Evolutionary conservation across 2,329 filamentous ascomycete genomes (phyloP).

Genomic region (Diplodia intermedia): DNA sequence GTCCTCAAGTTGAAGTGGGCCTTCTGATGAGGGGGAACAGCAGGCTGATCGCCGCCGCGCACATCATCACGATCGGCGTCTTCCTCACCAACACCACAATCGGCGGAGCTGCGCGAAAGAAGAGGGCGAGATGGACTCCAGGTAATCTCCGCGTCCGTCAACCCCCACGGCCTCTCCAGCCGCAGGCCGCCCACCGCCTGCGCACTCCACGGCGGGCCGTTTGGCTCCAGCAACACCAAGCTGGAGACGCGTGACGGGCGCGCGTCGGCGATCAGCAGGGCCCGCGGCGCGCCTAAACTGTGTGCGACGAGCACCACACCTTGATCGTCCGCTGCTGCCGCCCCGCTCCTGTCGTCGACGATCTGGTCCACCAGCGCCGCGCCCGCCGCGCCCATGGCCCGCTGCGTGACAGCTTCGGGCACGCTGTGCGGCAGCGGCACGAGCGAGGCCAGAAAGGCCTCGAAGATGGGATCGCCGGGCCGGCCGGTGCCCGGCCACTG

Average conservation of each 20-base stretch:
- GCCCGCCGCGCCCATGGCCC: constrained; percentile 42
- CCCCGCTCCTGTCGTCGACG: constrained; percentile 54
- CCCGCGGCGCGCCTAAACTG: background rate
- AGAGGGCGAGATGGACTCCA: background rate
- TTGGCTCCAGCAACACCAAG: constrained; percentile 51
- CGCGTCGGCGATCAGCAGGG: background rate
- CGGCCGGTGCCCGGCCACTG: constrained; percentile 47
- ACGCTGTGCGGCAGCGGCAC: background rate
- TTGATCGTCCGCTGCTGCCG: background rate
- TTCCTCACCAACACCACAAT: background rate
- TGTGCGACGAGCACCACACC: constrained; percentile 1
- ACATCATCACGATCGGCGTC: background rate
- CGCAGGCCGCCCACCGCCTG: background rate
- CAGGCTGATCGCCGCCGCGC: background rate
- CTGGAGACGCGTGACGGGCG: constrained; percentile 31
- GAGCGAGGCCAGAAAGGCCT: background rate
- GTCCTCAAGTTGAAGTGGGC: constrained; percentile 4
- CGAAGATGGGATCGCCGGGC: constrained; percentile 50
- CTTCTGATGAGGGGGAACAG: background rate
- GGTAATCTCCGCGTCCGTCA: background rate
- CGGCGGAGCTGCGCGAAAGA: background rate
- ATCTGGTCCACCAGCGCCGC: constrained; percentile 33
- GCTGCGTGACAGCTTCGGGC: constrained; percentile 44
- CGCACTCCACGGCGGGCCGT: constrained; percentile 5
- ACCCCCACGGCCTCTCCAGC: background rate